Percentiles rank a stretch among this genome's conserved stretches.
phyloP scores from a whole-genome alignment of 2,329 filamentous ascomycete genomes.

The Zymoseptoria ardabiliae region DNA sequence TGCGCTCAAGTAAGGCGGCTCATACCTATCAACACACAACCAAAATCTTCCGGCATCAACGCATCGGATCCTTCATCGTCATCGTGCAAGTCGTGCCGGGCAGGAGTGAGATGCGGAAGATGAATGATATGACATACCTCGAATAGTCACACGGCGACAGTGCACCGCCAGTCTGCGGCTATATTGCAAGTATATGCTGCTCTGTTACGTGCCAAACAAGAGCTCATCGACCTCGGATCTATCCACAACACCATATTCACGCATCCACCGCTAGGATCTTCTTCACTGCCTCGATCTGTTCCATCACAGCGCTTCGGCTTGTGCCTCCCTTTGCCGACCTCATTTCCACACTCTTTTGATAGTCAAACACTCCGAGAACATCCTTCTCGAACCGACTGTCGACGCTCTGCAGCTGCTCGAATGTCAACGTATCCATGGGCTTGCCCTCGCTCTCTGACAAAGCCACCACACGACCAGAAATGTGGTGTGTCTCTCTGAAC shows the following conservation, averaged over 20 bases:
- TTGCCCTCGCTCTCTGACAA: conserved; percentile 58
- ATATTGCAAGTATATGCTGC: neutral
- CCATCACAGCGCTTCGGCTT: conserved; percentile 58
- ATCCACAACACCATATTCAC: neutral
- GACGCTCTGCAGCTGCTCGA: conserved; percentile 60
- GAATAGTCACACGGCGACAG: neutral
- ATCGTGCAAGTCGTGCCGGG: neutral
- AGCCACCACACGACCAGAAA: conserved; percentile 66
- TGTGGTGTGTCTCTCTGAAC: conserved; percentile 75
- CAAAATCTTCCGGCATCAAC: neutral
- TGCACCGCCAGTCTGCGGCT: neutral
- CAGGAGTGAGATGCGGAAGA: neutral
- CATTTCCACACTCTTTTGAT: conserved; percentile 75
- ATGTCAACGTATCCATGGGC: conserved; percentile 62
- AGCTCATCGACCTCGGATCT: neutral
- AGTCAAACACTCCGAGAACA: conserved; percentile 65
- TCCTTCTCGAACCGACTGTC: conserved; percentile 65
- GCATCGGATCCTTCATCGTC: neutral
- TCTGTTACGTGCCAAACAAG: neutral
- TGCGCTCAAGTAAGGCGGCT: neutral
- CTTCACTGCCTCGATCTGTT: conserved; percentile 54
- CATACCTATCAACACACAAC: neutral
- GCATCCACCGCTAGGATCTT: conserved; percentile 25
- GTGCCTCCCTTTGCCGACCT: conserved; percentile 71
- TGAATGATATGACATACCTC: too few species aligned